Base-by-base conservation (phyloP, 768 basidiomycete species). In the Rhizopogon rudus region DNA sequence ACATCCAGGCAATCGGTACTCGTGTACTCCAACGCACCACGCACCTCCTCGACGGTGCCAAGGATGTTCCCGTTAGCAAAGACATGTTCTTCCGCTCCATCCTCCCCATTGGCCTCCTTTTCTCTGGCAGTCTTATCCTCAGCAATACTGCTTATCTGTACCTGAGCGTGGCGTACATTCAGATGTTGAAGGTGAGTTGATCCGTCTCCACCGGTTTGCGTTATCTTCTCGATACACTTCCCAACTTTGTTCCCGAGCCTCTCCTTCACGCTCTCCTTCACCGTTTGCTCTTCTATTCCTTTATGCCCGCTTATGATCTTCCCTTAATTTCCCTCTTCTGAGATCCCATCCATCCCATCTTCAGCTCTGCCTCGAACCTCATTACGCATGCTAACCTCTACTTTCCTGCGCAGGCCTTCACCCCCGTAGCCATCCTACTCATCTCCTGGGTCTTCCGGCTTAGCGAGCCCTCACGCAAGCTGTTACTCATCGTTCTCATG, bases 101-200 rank as follows among this genome's bases (percentile, higher is more conserved):
- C 61, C 78, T 98, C 13, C 96, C 96, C 20, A 96, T 98, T 57
- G 94, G 95, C 22, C 66, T 94, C 25, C 83, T 98, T 54, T 98
- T 98, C 80, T 91, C 88, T 37, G 96, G 87, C 25, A 93, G 89
- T 56, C 82, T 98, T 53, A 84, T 98, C 63, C 78, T 95, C 56
- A 88, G 86, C 73, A 98, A 98, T 72, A 90, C 88, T 2, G 93
- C 93, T 2, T 96, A 95, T 71, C 84, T 97, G 20, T 87, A 92
- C 63, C 83, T 98, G 60, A 88, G 86, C 61, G 92, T 96, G 10
- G 84, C 91, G 0, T 98, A 96, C 72, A 98, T 98, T 62, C 96
- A 98, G 71, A 93, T 98, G 92, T 84, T 95, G 68, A 93, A 93
- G 82, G 88, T 87, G 40, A 35, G 75, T 61, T 3, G 10, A 28